Percentiles rank a stretch among this genome's conserved stretches.
phyloP scores from a whole-genome alignment of 1,139 yeast species.

The Pichia sp. region DNA sequence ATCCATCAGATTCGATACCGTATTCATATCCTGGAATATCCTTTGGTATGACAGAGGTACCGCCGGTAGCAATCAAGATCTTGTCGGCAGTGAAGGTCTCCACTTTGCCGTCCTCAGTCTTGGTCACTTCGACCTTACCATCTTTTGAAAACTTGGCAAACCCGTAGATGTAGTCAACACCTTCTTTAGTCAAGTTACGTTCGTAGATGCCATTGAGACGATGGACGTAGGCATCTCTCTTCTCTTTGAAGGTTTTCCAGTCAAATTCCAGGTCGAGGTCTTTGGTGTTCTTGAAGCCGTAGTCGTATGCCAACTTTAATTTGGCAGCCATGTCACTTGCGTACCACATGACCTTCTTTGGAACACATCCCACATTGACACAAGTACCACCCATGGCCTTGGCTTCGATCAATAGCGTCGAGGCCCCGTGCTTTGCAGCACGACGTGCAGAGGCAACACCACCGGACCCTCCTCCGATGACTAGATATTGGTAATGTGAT shows the following conservation, averaged over 20 bases:
- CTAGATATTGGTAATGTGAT: slow-evolving; percentile 77
- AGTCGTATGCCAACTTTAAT: slow-evolving; percentile 68
- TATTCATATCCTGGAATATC: slow-evolving; percentile 72
- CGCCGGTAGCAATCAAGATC: slow-evolving; percentile 89
- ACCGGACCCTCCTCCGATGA: slow-evolving; percentile 99
- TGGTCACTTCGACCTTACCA: slow-evolving; percentile 75
- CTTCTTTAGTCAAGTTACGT: slow-evolving; percentile 78
- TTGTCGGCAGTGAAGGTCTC: slow-evolving; percentile 74
- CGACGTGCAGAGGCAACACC: slow-evolving; percentile 98
- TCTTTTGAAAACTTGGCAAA: slow-evolving; percentile 69
- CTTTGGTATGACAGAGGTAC: slow-evolving; percentile 70
- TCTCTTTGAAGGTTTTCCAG: slow-evolving; percentile 75
- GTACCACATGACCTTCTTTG: slow-evolving; percentile 98
- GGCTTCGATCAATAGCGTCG: slow-evolving; percentile 76
- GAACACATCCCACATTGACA: slow-evolving; percentile 99
- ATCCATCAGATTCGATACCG: slow-evolving; percentile 90
- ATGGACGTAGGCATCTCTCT: slow-evolving; percentile 85
- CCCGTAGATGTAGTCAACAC: slow-evolving; percentile 82
- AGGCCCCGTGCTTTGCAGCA: slow-evolving; percentile 91
- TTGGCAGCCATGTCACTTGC: slow-evolving; percentile 85
- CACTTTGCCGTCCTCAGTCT: slow-evolving; percentile 49
- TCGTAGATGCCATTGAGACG: slow-evolving; percentile 92
- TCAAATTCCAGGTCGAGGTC: slow-evolving; percentile 45
- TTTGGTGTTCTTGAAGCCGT: slow-evolving; percentile 58
- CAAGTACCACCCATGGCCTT: slow-evolving; percentile 93